Evolutionary conservation across 495 filamentous ascomycete genomes (phyloP).

Genomic region (Neurospora sp.): DNA sequence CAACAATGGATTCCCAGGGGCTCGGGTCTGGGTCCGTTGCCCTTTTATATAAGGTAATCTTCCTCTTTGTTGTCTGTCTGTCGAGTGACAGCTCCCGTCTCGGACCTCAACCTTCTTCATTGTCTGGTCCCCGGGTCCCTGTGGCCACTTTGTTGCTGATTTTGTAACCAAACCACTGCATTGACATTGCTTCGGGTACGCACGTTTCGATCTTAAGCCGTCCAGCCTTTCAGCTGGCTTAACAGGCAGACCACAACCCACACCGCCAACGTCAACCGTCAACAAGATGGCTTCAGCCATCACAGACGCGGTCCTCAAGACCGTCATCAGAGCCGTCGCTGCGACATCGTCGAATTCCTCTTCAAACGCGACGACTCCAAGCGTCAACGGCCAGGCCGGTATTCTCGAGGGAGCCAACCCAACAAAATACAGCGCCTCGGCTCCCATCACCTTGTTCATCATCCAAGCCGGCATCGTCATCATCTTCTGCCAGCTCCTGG

Average conservation of each 20-base stretch:
- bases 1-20: not conserved
- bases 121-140: not conserved
- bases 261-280: not conserved
- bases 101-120: not conserved
- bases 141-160: not conserved
- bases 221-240: not conserved
- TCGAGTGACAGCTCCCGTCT: not conserved
- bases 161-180: not conserved
- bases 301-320: not conserved
- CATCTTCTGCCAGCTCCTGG: constrained; percentile 72
- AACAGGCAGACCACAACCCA: not conserved
- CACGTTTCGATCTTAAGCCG: not conserved
- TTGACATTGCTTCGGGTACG: not conserved
- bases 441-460: constrained; percentile 90
- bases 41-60: not conserved
- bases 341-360: not conserved
- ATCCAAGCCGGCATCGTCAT: constrained; percentile 92
- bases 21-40: not conserved
- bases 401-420: constrained; percentile 54
- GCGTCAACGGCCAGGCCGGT: constrained; percentile 15
- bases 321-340: not conserved
- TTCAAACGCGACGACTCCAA: not conserved
- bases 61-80: not conserved
- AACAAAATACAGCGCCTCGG: constrained; percentile 55
- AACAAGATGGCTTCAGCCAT: not conserved